phyloP scores from a whole-genome alignment of 2,329 filamentous ascomycete species.

The Bipolaris oryzae region DNA sequence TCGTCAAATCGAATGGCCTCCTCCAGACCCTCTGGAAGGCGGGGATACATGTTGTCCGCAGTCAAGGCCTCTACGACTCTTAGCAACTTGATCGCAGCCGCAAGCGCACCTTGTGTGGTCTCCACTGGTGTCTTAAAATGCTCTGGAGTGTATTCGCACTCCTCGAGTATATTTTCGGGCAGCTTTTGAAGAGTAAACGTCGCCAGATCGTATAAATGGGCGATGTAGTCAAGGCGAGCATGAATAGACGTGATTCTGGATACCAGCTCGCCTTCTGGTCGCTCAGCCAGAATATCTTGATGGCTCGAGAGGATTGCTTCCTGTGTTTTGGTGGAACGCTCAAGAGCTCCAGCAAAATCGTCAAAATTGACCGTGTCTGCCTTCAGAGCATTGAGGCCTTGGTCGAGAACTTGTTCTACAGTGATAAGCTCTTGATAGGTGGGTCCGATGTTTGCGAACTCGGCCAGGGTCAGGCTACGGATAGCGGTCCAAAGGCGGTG shows the following conservation, averaged over 20 bases:
- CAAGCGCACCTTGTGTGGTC: conserved; percentile 22
- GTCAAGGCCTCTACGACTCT: conserved; percentile 30
- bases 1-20: conserved; percentile 31
- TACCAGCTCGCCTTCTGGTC: conserved; percentile 37
- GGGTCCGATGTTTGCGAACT: conserved; percentile 79
- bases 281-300: conserved; percentile 20
- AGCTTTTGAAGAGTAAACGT: conserved; percentile 18
- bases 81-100: conserved; percentile 28
- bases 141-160: conserved; percentile 51
- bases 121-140: conserved; percentile 24
- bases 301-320: conserved; percentile 24
- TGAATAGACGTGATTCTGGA: conserved; percentile 28
- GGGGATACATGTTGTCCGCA: conserved; percentile 37
- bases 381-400: conserved; percentile 83
- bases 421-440: conserved; percentile 88
- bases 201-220: conserved; percentile 25
- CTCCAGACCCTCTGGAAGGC: conserved; percentile 27
- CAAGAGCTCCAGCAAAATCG: conserved; percentile 79
- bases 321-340: conserved; percentile 53
- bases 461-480: conserved; percentile 74
- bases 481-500: conserved; percentile 83
- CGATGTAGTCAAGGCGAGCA: conserved; percentile 30
- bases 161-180: conserved; percentile 7
- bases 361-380: conserved; percentile 85
- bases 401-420: conserved; percentile 85